Conservation (phyloP, 1,284 basidiomycete genomes). For the Boletus mariae region DNA sequence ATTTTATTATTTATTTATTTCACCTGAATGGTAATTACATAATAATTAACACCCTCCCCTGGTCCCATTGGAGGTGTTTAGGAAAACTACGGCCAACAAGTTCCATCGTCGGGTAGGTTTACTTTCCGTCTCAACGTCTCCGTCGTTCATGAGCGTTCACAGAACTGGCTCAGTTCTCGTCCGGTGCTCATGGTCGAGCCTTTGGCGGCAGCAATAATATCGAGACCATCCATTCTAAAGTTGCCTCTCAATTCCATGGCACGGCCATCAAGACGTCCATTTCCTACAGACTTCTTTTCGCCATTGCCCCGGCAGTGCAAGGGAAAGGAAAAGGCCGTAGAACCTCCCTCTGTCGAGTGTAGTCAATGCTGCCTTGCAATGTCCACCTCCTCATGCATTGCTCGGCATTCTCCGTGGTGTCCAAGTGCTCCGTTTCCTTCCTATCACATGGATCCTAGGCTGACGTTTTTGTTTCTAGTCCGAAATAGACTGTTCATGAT, state of each 20-base stretch:
- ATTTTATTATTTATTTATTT: constrained; percentile 8
- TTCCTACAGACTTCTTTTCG: constrained; percentile 50
- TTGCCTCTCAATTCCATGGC: constrained; percentile 23
- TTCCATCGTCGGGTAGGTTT: constrained; percentile 16
- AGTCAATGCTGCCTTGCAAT: constrained; percentile 21
- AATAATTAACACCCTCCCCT: constrained; percentile 6
- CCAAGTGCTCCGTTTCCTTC: constrained; percentile 26
- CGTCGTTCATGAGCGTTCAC: neutral
- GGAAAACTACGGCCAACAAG: constrained; percentile 10
- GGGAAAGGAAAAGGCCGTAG: constrained; percentile 48
- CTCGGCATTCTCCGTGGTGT: constrained; percentile 42
- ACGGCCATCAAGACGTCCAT: constrained; percentile 27
- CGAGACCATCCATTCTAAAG: constrained; percentile 21
- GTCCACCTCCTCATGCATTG: constrained; percentile 39
- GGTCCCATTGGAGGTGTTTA: neutral
- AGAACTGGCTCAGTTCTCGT: neutral
- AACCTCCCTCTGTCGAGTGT: constrained; percentile 30
- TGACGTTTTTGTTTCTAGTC: constrained; percentile 20
- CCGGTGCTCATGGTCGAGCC: constrained; percentile 32
- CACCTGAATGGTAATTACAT: constrained; percentile 15
- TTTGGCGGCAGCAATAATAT: constrained; percentile 24
- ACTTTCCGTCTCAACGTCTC: neutral
- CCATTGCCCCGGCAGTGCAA: constrained; percentile 47
- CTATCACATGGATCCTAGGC: neutral
- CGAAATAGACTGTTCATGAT: constrained; percentile 34